Base-by-base conservation (phyloP, 1,284 basidiomycete species). In the Mycosarcoma mackinlayi region DNA sequence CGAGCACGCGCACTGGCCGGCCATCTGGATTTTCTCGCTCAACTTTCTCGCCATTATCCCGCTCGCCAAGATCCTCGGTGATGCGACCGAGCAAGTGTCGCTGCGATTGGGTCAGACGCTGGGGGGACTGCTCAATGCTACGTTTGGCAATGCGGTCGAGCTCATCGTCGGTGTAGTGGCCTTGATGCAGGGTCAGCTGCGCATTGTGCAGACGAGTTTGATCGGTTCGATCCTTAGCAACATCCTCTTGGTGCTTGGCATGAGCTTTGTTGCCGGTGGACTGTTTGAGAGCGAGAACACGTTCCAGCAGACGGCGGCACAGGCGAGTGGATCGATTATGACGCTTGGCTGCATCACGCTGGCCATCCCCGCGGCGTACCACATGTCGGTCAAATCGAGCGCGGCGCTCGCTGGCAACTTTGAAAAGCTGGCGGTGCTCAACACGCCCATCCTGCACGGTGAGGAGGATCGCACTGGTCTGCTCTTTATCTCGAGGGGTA, bases 301-400 rank as follows among this genome's bases (percentile, higher is more conserved):
- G 10, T 82, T 82, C 48, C 78, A 80, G 52, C 75, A 78, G 60
- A 82, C 80, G 1, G 76, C 80, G 6, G 80, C 80, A 21, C 80
- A 82, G 68, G 79, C 80, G 1, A 70, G 61, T 13, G 78, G 69
- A 37, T 76, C 73, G n/a, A 80, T 95, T 59, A 91, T 94, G 91
- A 93, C 91, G 4, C 85, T 95, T 31, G 87, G 92, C 6, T 92
- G 91, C 82, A 92, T 94, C 82, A 93, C 92, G 25, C 87, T 96
- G 37, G 90, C 94, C 65, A 90, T 96, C 58, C 93, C 93, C n/a
- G 93, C 93, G 28, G 93, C 93, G 1, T 94, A 92, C 78, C 87
- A 89, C 78, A 65, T 63, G 49, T 70, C 70, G 24, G 37, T 66
- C 30, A 69, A 58, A 21, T 39, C 50, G 6, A 23, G 71, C 70